Conservation (phyloP, 768 basidiomycete genomes). For the Boletus huronensis region DNA sequence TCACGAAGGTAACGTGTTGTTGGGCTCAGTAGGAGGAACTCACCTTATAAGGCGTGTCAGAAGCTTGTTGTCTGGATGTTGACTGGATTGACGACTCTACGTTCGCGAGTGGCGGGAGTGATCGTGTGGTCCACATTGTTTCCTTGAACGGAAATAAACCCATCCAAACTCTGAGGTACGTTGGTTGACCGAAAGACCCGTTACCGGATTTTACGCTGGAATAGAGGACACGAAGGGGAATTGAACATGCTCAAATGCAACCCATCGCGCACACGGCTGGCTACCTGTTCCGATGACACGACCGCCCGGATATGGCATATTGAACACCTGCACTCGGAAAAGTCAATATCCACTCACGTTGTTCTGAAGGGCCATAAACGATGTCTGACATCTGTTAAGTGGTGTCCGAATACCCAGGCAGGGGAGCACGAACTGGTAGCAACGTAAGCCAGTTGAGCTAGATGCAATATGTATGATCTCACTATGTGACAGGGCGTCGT, state of each 20-base stretch:
- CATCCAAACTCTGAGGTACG: constrained; percentile 61
- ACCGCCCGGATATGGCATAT: constrained; percentile 78
- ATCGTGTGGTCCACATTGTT: constrained; percentile 59
- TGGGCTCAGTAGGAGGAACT: background rate
- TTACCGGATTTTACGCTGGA: constrained; percentile 5
- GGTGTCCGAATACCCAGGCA: constrained; percentile 56
- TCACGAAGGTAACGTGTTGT: constrained; percentile 53
- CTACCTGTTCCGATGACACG: constrained; percentile 79
- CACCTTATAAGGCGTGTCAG: constrained; percentile 13
- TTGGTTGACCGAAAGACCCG: constrained; percentile 5
- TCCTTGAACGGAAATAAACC: constrained; percentile 50
- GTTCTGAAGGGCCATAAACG: constrained; percentile 62
- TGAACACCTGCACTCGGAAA: constrained; percentile 39
- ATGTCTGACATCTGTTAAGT: constrained; percentile 62
- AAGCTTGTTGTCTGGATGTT: constrained; percentile 77
- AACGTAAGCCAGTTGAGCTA: constrained; percentile 49
- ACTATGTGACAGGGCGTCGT: constrained; percentile 55
- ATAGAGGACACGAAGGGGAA: constrained; percentile 71
- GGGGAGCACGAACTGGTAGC: constrained; percentile 61
- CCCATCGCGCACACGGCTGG: constrained; percentile 59
- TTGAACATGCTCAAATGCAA: constrained; percentile 77
- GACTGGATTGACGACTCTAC: constrained; percentile 72
- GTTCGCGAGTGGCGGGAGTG: constrained; percentile 74
- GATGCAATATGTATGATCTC: constrained; percentile 1
- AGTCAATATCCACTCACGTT: constrained; percentile 19